phyloP scores from a whole-genome alignment of 2,329 filamentous ascomycete genomes.

The Diaporthe ilicicola region DNA sequence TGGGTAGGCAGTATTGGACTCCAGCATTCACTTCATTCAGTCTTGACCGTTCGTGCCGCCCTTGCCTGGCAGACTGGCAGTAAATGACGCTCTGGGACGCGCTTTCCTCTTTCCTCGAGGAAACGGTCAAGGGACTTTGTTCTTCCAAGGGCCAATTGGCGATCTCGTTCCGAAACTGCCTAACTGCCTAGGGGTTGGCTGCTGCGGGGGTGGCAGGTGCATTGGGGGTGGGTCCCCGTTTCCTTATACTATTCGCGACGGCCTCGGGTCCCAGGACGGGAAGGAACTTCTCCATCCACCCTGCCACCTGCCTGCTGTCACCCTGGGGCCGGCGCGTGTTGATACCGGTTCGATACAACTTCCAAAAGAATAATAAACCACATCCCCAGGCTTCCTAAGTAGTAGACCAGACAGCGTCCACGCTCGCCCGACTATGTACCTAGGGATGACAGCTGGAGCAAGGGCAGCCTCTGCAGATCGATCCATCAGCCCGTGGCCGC shows the following conservation, averaged over 20 bases:
- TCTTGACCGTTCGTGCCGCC: conserved; percentile 2
- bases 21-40: neutral
- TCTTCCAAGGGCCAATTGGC: conserved; percentile 5
- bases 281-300: conserved; percentile 1
- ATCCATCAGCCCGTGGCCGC: neutral
- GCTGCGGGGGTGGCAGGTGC: conserved; percentile 22
- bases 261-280: neutral
- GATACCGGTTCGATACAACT: neutral
- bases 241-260: conserved; percentile 1
- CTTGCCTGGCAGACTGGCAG: neutral
- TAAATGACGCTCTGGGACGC: conserved; percentile 8
- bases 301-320: neutral
- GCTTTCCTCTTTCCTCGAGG: conserved; percentile 1
- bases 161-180: conserved; percentile 15
- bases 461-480: neutral
- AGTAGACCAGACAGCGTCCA: too few species aligned
- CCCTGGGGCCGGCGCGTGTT: neutral
- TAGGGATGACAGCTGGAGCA: neutral
- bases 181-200: conserved; percentile 18
- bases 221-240: conserved; percentile 19
- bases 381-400: too few species aligned
- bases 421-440: too few species aligned
- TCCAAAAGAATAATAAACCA: neutral
- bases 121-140: conserved; percentile 17
- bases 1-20: neutral